Evolutionary conservation across 257 asterid species (phyloP).

Genomic region (Nicotiana tabacum): DNA sequence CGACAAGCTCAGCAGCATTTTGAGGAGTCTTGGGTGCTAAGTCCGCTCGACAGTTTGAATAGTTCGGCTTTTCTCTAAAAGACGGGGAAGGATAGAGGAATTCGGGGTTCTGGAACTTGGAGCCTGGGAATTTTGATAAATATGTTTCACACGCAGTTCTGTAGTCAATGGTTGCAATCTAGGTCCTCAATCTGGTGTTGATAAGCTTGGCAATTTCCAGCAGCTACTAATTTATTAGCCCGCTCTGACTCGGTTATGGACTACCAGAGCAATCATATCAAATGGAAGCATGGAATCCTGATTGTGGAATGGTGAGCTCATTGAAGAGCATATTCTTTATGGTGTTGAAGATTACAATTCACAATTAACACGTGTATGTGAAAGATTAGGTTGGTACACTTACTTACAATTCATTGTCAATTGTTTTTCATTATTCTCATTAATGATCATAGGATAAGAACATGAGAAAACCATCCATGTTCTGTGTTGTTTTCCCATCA

Average conservation of each 20-base stretch:
- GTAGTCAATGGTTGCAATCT: background rate
- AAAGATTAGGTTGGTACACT: background rate
- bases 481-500: no score
- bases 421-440: background rate
- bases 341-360: background rate
- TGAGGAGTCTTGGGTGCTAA: slow-evolving; percentile 56
- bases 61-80: background rate
- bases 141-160: background rate
- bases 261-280: background rate
- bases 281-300: background rate
- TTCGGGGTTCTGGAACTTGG: background rate
- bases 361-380: background rate
- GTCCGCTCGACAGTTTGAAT: background rate
- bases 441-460: no score
- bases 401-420: background rate
- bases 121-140: background rate
- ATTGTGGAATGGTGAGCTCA: background rate
- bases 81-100: no score
- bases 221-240: background rate
- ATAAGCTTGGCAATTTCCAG: background rate
- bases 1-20: slow-evolving; percentile 46
- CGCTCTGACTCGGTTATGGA: background rate
- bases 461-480: no score
- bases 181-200: background rate
- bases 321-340: background rate